Percentiles rank a stretch among this genome's conserved stretches.
These are phyloP conservation scores for Colletotrichum viniferum DNA, from an alignment of 2,329 filamentous ascomycete species.

Conservation along the genomic window DNA sequence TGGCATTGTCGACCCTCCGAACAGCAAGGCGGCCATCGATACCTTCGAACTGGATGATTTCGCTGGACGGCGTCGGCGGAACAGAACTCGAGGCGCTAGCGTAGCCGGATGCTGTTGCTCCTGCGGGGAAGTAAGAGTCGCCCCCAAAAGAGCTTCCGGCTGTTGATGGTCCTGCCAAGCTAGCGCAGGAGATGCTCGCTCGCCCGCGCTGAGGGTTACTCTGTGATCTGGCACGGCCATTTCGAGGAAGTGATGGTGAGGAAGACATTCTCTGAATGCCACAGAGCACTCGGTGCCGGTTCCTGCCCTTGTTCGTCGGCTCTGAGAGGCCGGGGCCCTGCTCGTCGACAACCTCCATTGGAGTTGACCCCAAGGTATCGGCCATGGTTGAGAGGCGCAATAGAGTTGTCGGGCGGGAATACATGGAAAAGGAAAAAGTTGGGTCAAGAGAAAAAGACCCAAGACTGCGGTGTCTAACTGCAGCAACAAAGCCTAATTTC, in stretches of 20 bases:
- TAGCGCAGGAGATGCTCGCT: constrained; percentile 59
- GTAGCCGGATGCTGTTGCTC: constrained; percentile 30
- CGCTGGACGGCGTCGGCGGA: constrained; percentile 43
- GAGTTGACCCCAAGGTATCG: constrained; percentile 5
- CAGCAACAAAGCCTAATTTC: neutral
- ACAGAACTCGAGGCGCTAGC: constrained; percentile 40
- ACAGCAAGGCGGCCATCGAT: constrained; percentile 54
- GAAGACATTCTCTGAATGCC: constrained; percentile 83
- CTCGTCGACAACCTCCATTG: constrained; percentile 26
- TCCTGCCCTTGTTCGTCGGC: constrained; percentile 63
- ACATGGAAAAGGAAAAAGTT: neutral
- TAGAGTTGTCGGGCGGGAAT: neutral
- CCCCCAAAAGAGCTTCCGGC: constrained; percentile 33
- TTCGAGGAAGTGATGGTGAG: constrained; percentile 71
- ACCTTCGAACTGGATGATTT: constrained; percentile 43
- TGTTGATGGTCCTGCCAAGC: constrained; percentile 46
- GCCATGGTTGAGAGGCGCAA: constrained; percentile 2
- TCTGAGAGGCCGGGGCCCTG: constrained; percentile 29
- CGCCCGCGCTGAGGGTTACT: constrained; percentile 69
- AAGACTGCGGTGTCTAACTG: neutral
- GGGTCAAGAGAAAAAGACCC: no score
- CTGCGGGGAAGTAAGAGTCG: constrained; percentile 26
- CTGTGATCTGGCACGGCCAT: constrained; percentile 68
- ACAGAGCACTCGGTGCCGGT: constrained; percentile 72
- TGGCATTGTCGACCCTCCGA: constrained; percentile 59